These are phyloP conservation scores for Edaphochlamys debaryana DNA, from an alignment of 139 green algal genomes.

Conservation along the genomic window DNA sequence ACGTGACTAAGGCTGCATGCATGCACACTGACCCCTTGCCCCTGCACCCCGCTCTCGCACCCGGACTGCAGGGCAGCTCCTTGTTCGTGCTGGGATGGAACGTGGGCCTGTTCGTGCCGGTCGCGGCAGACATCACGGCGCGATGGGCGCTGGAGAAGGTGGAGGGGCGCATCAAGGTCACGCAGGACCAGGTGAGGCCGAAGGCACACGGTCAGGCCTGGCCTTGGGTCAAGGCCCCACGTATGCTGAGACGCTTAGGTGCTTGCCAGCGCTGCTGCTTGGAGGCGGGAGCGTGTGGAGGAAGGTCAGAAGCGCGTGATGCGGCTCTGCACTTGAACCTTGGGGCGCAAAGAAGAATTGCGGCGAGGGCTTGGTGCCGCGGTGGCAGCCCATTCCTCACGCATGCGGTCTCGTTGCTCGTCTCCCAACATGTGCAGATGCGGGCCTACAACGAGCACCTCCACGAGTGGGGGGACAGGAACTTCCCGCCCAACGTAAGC, in stretches of 20 bases:
- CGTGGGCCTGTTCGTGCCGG: background rate
- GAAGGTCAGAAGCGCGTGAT: no score
- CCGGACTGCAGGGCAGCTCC: background rate
- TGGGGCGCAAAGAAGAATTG: background rate
- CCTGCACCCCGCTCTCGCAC: no score
- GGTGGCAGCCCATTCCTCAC: background rate
- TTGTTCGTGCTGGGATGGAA: constrained; percentile 4
- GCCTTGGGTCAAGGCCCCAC: no score
- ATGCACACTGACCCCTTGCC: no score
- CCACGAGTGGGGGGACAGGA: background rate
- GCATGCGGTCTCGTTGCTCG: background rate
- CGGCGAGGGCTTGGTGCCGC: background rate
- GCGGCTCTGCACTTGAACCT: no score
- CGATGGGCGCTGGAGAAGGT: constrained; percentile 4
- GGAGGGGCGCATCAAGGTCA: background rate
- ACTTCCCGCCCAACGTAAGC: no score
- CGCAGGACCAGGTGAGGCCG: background rate
- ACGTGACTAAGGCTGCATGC: no score
- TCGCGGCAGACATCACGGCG: background rate
- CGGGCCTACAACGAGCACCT: background rate
- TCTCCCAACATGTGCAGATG: background rate
- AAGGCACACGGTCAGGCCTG: no score
- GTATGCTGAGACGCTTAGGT: background rate
- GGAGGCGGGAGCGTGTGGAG: background rate
- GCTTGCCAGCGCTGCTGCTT: no score